These are phyloP conservation scores for Claviceps sp. DNA, from an alignment of 2,329 filamentous ascomycete species.

Conservation along the genomic window DNA sequence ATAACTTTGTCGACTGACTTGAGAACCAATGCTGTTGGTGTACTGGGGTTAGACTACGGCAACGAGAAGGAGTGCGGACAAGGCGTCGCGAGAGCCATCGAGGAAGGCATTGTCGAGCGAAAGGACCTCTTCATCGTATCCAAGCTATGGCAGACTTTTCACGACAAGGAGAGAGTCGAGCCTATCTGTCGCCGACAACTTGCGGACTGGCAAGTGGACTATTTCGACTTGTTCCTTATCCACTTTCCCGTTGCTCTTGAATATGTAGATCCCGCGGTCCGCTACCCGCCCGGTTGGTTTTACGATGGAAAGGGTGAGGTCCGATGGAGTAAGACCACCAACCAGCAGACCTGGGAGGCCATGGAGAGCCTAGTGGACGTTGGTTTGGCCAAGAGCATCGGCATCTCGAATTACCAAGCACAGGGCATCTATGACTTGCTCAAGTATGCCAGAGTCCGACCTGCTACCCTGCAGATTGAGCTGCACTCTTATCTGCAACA, in stretches of 20 bases:
- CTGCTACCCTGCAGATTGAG: conserved; percentile 74
- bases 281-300: conserved; percentile 70
- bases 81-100: conserved; percentile 65
- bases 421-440: conserved; percentile 68
- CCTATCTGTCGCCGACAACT: conserved; percentile 66
- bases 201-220: conserved; percentile 71
- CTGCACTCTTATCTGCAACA: conserved; percentile 84
- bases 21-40: background rate
- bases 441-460: conserved; percentile 60
- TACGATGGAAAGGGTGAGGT: conserved; percentile 50
- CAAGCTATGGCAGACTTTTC: conserved; percentile 90
- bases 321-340: conserved; percentile 51
- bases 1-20: background rate
- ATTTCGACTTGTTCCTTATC: conserved; percentile 81
- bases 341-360: conserved; percentile 71
- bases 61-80: conserved; percentile 69
- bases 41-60: conserved; percentile 47
- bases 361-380: conserved; percentile 63
- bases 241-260: conserved; percentile 82
- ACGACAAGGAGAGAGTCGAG: conserved; percentile 64
- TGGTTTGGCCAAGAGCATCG: conserved; percentile 59
- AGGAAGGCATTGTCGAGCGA: conserved; percentile 68
- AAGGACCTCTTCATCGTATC: conserved; percentile 84
- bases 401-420: conserved; percentile 72
- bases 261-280: conserved; percentile 66